Evolutionary conservation across 169 alveolate species (phyloP), one percentile per base, ranked within the genome.

Genomic region (Plasmodium yoelii): DNA sequence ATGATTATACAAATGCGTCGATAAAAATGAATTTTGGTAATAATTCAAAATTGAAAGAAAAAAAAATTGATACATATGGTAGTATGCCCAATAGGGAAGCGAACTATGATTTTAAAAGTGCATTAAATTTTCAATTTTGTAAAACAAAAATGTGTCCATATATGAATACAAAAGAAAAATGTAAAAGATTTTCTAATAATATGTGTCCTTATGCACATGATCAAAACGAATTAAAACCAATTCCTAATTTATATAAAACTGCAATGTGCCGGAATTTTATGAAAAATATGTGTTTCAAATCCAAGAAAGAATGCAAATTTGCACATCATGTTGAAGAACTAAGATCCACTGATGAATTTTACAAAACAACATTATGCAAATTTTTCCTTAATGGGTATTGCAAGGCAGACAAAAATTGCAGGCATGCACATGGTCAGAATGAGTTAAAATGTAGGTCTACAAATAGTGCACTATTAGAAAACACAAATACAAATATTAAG

Each of bases 121-220:
- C 87, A 18, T 59, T 86, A 42, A 86, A 86, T 70, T 53, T 86
- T 51, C 91, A 86, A 60, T 86, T 86, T 51, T 86, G 87, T 47
- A 86, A 86, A 65, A 86, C 91, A 24, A 86, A 86, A 65, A 86
- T 86, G 91, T 86, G 91, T 53, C 91, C 91, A 69, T 86, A 86
- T 57, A 86, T 86, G 91, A 86, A 86, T 28, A 86, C 91, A 13
- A 86, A 70, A 86, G 91, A 86, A 59, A 86, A 86, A 64, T 86
- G 91, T 65, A 86, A 86, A 86, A 51, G 91, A 34, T 86, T 86
- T 86, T 86, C 84, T 9, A 86, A 63, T 60, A 86, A 65, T 70
- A 86, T 69, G 91, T 86, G 91, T 24, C 91, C 91, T 22, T 86
- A 86, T 69, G 91, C 91, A 26, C 91, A 86, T 70, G 91, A 86